phyloP scores from a whole-genome alignment of 1,139 yeast species.

The Sugiyamaella grinbergsii region DNA sequence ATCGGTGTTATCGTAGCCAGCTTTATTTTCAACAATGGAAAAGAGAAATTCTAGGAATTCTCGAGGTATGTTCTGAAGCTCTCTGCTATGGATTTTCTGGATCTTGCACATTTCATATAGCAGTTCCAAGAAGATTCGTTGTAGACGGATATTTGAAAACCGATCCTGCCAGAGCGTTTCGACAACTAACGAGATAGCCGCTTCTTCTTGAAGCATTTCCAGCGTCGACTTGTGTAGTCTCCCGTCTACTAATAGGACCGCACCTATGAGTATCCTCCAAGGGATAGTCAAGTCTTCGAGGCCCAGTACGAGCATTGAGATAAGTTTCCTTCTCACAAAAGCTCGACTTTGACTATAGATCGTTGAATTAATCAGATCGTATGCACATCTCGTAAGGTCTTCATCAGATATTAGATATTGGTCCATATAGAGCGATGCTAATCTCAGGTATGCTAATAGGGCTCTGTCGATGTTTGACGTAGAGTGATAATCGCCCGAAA shows the following conservation, averaged over 20 bases:
- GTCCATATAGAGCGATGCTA: constrained; percentile 39
- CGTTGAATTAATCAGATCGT: constrained; percentile 37
- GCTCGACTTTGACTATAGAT: constrained; percentile 38
- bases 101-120: constrained; percentile 56
- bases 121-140: constrained; percentile 53
- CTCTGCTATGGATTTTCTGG: constrained; percentile 48
- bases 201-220: constrained; percentile 52
- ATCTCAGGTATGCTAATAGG: constrained; percentile 35
- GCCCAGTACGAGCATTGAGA: constrained; percentile 35
- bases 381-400: constrained; percentile 39
- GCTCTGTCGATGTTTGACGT: constrained; percentile 34
- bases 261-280: constrained; percentile 48
- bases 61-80: constrained; percentile 52
- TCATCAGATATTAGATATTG: constrained; percentile 38
- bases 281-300: constrained; percentile 28
- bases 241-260: constrained; percentile 53
- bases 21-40: constrained; percentile 51
- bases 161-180: constrained; percentile 43
- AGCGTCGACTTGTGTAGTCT: constrained; percentile 48
- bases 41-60: constrained; percentile 59
- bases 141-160: constrained; percentile 32
- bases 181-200: constrained; percentile 52
- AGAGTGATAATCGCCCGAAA: constrained; percentile 36
- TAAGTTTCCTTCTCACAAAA: constrained; percentile 39
- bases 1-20: constrained; percentile 51